These are phyloP conservation scores for Aphanomyces invadans DNA, from an alignment of 352 stramenopile species.

Conservation along the genomic window DNA sequence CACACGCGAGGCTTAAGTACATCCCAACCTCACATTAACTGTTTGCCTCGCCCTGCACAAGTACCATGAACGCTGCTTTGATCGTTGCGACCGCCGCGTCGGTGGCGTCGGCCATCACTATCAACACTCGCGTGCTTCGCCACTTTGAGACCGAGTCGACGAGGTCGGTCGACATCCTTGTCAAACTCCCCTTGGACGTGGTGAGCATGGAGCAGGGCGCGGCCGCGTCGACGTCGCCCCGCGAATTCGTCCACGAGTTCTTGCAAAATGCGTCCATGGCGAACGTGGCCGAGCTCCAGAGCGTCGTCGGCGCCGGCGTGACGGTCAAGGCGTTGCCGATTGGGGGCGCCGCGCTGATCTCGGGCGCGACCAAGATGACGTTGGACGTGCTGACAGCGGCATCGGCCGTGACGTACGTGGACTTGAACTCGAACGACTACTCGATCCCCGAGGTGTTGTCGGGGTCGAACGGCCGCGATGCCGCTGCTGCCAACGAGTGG, in stretches of 20 bases:
- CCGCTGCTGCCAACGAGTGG: conserved; percentile 31
- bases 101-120: background rate
- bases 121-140: background rate
- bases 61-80: background rate
- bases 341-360: background rate
- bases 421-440: background rate
- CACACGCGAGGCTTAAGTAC: too few relatives aligned
- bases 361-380: background rate
- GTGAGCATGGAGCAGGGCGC: background rate
- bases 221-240: too few relatives aligned
- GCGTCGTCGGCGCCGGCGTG: background rate
- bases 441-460: background rate
- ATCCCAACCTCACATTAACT: too few relatives aligned
- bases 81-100: background rate
- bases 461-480: background rate
- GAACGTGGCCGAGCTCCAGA: background rate
- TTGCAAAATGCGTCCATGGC: background rate
- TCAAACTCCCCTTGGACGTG: background rate
- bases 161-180: background rate
- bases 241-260: background rate
- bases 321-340: background rate
- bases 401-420: background rate
- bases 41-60: too few relatives aligned
- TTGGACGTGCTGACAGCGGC: background rate
- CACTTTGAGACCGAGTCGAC: background rate